Conservation (phyloP, 2,329 filamentous ascomycete genomes). For the Arthrobotrys iridis region DNA sequence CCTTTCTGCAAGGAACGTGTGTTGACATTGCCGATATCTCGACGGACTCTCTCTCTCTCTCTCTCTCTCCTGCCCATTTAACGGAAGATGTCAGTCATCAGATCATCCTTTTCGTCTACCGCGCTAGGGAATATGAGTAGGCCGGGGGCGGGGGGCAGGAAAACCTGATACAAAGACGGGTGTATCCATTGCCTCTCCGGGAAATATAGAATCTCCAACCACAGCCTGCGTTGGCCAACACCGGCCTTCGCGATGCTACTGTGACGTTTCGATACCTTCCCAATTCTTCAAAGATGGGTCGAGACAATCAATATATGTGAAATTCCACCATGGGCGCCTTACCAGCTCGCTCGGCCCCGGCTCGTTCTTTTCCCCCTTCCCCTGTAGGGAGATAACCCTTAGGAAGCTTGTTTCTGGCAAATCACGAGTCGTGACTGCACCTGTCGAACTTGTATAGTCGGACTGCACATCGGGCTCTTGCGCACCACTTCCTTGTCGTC, state of each 20-base stretch:
- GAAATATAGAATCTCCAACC: slow-evolving; percentile 36
- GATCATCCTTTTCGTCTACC: slow-evolving; percentile 36
- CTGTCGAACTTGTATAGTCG: slow-evolving; percentile 52
- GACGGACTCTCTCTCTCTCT: too few relatives aligned
- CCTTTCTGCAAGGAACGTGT: slow-evolving; percentile 33
- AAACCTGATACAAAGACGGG: slow-evolving; percentile 16
- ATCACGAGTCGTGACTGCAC: slow-evolving; percentile 44
- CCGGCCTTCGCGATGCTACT: neutral
- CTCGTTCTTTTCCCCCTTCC: slow-evolving; percentile 3
- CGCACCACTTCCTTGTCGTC: slow-evolving; percentile 27
- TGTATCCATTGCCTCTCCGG: slow-evolving; percentile 38
- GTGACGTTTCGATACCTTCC: slow-evolving; percentile 42
- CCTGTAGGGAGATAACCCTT: slow-evolving; percentile 9
- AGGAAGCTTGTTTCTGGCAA: slow-evolving; percentile 26
- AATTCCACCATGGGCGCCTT: slow-evolving; percentile 21
- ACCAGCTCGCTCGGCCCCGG: slow-evolving; percentile 7
- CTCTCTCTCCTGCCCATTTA: slow-evolving; percentile 50
- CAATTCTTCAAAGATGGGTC: slow-evolving; percentile 39
- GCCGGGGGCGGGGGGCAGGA: slow-evolving; percentile 23
- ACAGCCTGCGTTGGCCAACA: neutral
- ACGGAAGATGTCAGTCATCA: slow-evolving; percentile 24
- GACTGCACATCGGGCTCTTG: slow-evolving; percentile 42
- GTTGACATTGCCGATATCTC: slow-evolving; percentile 25
- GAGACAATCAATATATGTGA: slow-evolving; percentile 49
- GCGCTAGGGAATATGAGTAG: slow-evolving; percentile 42